These are phyloP conservation scores for Raddia guianensis DNA, from an alignment of 176 grass and related monocot species.

Conservation along the genomic window DNA sequence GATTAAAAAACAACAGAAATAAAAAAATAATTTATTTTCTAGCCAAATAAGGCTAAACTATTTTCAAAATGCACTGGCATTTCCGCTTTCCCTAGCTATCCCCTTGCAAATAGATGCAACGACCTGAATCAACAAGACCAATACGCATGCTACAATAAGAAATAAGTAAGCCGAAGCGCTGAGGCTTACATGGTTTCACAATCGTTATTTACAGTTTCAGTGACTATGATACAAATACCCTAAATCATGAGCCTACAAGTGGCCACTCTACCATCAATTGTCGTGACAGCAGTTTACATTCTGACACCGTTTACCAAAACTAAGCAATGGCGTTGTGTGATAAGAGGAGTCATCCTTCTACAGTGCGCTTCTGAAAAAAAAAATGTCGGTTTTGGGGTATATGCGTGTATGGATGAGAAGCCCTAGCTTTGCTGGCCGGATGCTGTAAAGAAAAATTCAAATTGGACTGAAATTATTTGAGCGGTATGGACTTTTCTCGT, in stretches of 20 bases:
- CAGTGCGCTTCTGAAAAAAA: neutral
- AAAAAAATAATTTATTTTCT: too few species aligned
- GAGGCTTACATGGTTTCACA: neutral
- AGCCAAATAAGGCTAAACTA: too few species aligned
- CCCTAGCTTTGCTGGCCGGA: too few species aligned
- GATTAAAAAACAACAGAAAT: too few species aligned
- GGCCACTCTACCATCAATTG: conserved; percentile 5
- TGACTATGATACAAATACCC: conserved; percentile 27
- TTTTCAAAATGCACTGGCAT: neutral
- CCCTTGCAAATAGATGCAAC: neutral
- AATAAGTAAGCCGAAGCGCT: neutral
- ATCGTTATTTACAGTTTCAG: conserved; percentile 41
- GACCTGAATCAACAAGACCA: neutral
- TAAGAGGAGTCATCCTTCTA: neutral
- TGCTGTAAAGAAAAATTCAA: too few species aligned
- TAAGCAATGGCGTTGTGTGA: conserved; percentile 23
- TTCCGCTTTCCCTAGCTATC: neutral
- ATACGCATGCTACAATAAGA: neutral
- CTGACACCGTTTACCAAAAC: conserved; percentile 15
- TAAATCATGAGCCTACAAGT: conserved; percentile 2
- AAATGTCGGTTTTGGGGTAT: neutral
- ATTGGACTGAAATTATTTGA: too few species aligned
- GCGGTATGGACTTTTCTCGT: too few species aligned
- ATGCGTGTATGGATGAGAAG: too few species aligned
- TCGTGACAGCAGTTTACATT: neutral